phyloP scores from a whole-genome alignment of 2,329 filamentous ascomycete species.

The Neoarthrinium moseri region DNA sequence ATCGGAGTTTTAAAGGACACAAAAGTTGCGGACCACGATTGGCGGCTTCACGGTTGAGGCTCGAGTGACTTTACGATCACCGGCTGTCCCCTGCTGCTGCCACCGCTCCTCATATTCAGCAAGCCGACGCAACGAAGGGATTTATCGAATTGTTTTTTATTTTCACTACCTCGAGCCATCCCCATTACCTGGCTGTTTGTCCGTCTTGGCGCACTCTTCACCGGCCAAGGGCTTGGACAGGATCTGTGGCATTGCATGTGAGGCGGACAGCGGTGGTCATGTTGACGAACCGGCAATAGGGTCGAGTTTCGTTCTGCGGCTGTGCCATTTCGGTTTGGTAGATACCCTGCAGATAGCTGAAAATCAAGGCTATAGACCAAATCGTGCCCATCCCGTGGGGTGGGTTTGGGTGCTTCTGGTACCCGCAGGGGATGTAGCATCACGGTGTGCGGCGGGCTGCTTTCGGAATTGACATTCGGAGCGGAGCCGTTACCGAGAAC shows the following conservation, averaged over 20 bases:
- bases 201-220: not conserved
- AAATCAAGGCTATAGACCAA: not conserved
- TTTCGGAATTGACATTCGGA: no score
- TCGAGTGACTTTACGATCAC: not conserved
- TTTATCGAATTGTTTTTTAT: no score
- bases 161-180: no score
- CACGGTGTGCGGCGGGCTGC: no score
- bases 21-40: no score
- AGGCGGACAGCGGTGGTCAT: not conserved
- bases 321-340: not conserved
- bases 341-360: constrained; percentile 9
- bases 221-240: not conserved
- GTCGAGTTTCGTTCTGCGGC: not conserved
- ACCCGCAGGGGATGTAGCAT: no score
- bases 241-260: not conserved
- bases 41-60: no score
- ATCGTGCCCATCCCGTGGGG: not conserved
- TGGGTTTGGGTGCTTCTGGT: no score
- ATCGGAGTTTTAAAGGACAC: constrained; percentile 2
- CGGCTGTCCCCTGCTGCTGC: no score
- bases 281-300: not conserved
- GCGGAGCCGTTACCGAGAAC: no score
- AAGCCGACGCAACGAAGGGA: no score
- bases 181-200: not conserved
- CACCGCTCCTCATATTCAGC: no score